phyloP scores from a whole-genome alignment of 768 basidiomycete species.

The Termitomyces sp. region DNA sequence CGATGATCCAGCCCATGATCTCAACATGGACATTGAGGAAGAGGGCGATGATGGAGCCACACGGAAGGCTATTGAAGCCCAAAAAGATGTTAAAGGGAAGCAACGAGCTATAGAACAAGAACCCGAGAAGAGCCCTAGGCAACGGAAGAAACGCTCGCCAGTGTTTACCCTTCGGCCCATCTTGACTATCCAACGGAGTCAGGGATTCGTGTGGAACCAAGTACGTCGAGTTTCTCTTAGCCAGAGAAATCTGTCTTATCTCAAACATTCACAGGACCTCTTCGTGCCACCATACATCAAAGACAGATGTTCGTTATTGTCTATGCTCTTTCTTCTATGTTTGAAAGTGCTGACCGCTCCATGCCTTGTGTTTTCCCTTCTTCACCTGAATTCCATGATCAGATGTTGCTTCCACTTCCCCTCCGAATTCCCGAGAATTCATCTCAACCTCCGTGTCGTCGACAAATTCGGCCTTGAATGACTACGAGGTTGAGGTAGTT shows the following conservation, averaged over 20 bases:
- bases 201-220: slow-evolving; percentile 92
- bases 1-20: slow-evolving; percentile 30
- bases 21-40: slow-evolving; percentile 53
- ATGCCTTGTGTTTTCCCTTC: slow-evolving; percentile 7
- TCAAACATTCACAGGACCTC: slow-evolving; percentile 49
- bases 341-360: slow-evolving; percentile 15
- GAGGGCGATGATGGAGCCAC: slow-evolving; percentile 29
- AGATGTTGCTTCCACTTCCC: slow-evolving; percentile 84
- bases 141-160: slow-evolving; percentile 49
- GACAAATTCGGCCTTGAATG: slow-evolving; percentile 57
- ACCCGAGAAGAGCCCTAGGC: slow-evolving; percentile 41
- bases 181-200: slow-evolving; percentile 79
- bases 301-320: slow-evolving; percentile 69
- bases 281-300: slow-evolving; percentile 89
- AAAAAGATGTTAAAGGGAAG: slow-evolving; percentile 73
- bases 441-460: slow-evolving; percentile 66
- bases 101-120: slow-evolving; percentile 72
- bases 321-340: slow-evolving; percentile 11
- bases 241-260: slow-evolving; percentile 3
- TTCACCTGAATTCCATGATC: slow-evolving; percentile 9
- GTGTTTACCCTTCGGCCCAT: slow-evolving; percentile 71
- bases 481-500: slow-evolving; percentile 83
- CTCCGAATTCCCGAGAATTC: slow-evolving; percentile 62
- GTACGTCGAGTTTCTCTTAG: slow-evolving; percentile 32
- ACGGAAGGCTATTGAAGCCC: slow-evolving; percentile 32